These are phyloP conservation scores for Pascua sp. DNA, from an alignment of 1,284 basidiomycete species.

Conservation along the genomic window DNA sequence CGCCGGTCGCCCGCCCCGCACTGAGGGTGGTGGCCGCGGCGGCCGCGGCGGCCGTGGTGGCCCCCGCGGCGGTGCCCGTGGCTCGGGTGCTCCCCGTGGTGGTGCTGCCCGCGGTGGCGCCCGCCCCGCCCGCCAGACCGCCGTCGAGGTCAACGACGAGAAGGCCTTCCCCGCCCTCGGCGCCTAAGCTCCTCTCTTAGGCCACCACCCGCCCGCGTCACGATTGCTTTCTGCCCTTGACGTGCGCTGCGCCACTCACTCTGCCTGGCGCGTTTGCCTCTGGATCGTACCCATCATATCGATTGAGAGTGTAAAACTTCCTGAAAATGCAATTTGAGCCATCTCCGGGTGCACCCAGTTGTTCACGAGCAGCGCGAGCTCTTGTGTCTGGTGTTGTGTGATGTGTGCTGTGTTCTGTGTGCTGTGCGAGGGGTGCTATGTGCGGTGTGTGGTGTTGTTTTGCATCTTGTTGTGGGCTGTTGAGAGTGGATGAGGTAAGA, in stretches of 20 bases:
- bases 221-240: neutral
- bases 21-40: conserved; percentile 29
- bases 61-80: conserved; percentile 47
- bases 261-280: neutral
- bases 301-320: conserved; percentile 4
- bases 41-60: conserved; percentile 49
- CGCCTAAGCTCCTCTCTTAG: conserved; percentile 3
- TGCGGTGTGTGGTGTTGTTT: too few species aligned
- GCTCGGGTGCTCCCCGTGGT: conserved; percentile 50
- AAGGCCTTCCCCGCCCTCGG: conserved; percentile 75
- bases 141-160: conserved; percentile 69
- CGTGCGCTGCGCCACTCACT: neutral
- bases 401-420: too few species aligned
- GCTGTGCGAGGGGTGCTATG: too few species aligned
- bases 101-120: conserved; percentile 32
- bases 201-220: neutral
- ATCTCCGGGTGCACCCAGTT: neutral
- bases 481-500: neutral
- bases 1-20: conserved; percentile 30
- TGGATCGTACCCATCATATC: neutral
- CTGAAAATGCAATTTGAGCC: conserved; percentile 15
- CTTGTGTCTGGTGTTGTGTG: too few species aligned
- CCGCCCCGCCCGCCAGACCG: conserved; percentile 30
- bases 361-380: too few species aligned
- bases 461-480: neutral